Conservation (phyloP, 1,139 yeast genomes). For the Candida sojae region DNA sequence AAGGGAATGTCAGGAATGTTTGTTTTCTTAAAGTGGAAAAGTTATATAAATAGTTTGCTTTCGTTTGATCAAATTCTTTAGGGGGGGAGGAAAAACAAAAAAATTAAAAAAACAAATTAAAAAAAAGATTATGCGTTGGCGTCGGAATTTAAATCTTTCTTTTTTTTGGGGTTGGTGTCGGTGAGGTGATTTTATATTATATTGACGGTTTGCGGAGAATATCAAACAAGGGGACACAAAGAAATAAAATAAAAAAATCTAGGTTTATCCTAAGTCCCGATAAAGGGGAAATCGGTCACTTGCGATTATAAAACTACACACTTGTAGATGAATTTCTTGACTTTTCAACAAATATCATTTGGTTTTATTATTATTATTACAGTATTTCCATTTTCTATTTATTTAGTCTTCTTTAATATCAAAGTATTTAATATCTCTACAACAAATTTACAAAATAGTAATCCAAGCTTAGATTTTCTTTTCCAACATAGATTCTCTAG, state of each 20-base stretch:
- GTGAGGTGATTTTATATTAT: not conserved
- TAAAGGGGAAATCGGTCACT: not conserved
- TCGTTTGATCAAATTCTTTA: not conserved
- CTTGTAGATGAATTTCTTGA: too few relatives aligned
- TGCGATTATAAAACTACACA: too few relatives aligned
- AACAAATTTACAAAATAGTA: too few relatives aligned
- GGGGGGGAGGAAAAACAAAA: not conserved
- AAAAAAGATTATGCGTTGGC: not conserved
- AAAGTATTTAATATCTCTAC: too few relatives aligned
- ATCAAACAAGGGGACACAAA: constrained; percentile 1
- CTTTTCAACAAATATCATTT: too few relatives aligned
- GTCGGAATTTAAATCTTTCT: not conserved
- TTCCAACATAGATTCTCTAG: constrained; percentile 80
- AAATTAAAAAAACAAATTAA: not conserved
- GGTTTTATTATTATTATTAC: too few relatives aligned
- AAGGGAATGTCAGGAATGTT: not conserved
- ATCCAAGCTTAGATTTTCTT: constrained; percentile 23
- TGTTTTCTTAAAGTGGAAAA: not conserved
- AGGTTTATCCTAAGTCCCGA: not conserved
- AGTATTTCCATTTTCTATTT: too few relatives aligned
- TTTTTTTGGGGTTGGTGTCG: not conserved
- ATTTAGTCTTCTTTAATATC: too few relatives aligned
- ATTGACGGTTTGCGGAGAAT: not conserved
- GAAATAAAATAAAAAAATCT: not conserved
- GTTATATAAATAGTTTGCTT: not conserved